A percentile compares a stretch with the other conserved stretches of the same genome.
Evolutionary conservation across 1,284 basidiomycete genomes (phyloP).

Genomic region (Amylostereum chailletii): DNA sequence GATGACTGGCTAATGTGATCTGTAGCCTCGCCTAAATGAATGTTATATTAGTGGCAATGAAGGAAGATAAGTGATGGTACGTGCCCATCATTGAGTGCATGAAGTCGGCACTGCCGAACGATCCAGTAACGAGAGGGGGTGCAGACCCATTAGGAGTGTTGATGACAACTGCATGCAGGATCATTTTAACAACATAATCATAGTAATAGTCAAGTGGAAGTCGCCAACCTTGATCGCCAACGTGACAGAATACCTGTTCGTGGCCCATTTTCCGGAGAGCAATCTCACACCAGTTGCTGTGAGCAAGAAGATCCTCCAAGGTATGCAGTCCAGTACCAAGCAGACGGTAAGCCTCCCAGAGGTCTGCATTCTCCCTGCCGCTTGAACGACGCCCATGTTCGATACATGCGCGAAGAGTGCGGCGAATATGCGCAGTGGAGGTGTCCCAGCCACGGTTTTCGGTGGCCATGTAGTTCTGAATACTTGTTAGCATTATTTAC

Average conservation of each 20-base stretch:
- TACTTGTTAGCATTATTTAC: too few species aligned
- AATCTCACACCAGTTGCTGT: constrained; percentile 76
- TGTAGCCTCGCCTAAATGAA: constrained; percentile 37
- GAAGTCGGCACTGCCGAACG: constrained; percentile 77
- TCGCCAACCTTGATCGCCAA: constrained; percentile 62
- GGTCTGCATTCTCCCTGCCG: constrained; percentile 45
- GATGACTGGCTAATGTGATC: constrained; percentile 67
- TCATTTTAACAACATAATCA: neutral
- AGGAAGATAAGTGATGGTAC: constrained; percentile 18
- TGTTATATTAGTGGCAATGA: too few species aligned
- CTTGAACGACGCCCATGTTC: constrained; percentile 47
- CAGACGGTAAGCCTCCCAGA: constrained; percentile 68
- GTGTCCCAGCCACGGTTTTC: constrained; percentile 72
- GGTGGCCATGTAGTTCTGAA: constrained; percentile 49
- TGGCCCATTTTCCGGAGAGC: constrained; percentile 68
- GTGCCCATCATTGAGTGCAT: constrained; percentile 52
- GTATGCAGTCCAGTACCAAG: constrained; percentile 68
- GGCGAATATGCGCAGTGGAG: constrained; percentile 68
- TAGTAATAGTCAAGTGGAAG: neutral
- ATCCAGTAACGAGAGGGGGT: constrained; percentile 77
- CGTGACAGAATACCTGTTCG: constrained; percentile 74
- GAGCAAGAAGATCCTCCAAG: constrained; percentile 71
- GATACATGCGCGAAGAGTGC: constrained; percentile 58
- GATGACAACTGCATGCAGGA: constrained; percentile 34
- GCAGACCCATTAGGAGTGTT: constrained; percentile 67